A percentile compares a stretch with the other conserved stretches of the same genome.
Conservation (phyloP, 257 asterid species). For the Fraxinus pennsylvanica region DNA sequence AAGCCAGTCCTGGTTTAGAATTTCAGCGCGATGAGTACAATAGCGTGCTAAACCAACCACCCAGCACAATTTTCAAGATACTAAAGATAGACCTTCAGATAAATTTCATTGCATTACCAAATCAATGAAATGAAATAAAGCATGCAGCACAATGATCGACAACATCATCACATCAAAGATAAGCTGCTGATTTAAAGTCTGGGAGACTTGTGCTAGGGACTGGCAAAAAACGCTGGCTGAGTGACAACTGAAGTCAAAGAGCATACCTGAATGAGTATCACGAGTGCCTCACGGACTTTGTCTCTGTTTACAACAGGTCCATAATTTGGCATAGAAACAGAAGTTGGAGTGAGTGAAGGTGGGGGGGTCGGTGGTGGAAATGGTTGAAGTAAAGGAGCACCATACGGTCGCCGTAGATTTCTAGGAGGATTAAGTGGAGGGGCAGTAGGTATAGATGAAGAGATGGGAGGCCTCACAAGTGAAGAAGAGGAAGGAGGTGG, state of each 20-base stretch:
- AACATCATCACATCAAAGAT: background rate
- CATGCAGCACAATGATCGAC: background rate
- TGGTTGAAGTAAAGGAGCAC: slow-evolving; percentile 94
- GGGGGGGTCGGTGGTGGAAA: slow-evolving; percentile 92
- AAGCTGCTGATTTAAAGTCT: background rate
- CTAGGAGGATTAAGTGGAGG: slow-evolving; percentile 71
- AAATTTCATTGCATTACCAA: no score
- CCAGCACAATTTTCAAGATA: background rate
- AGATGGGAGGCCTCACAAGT: slow-evolving; percentile 53
- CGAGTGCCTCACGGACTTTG: slow-evolving; percentile 81
- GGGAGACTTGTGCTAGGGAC: background rate
- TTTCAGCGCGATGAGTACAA: background rate
- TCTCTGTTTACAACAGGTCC: slow-evolving; percentile 64
- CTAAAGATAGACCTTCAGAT: background rate
- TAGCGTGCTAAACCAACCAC: background rate
- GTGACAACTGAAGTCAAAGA: slow-evolving; percentile 13
- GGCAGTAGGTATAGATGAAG: slow-evolving; percentile 70
- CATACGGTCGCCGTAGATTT: slow-evolving; percentile 62
- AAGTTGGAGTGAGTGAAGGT: slow-evolving; percentile 80
- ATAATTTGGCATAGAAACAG: slow-evolving; percentile 50
- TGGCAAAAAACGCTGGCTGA: slow-evolving; percentile 17
- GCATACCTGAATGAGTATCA: slow-evolving; percentile 76
- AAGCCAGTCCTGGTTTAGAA: no score
- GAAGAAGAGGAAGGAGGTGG: slow-evolving; percentile 65
- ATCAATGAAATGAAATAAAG: background rate